phyloP scores from a whole-genome alignment of 2,329 filamentous ascomycete species.

The Aspergillus awamori region DNA sequence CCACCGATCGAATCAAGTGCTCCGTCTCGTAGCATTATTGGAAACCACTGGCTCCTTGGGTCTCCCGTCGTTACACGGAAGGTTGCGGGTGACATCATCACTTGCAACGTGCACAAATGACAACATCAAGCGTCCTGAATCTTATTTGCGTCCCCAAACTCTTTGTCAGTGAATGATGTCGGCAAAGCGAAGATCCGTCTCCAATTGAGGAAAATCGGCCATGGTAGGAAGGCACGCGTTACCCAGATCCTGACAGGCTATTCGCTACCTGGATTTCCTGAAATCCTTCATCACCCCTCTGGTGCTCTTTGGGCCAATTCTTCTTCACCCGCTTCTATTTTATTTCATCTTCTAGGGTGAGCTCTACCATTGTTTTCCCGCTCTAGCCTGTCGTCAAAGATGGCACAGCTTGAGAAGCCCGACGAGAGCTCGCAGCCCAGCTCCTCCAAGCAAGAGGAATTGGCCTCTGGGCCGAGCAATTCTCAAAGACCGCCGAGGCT shows the following conservation, averaged over 20 bases:
- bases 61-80: neutral
- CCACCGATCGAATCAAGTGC: neutral
- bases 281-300: neutral
- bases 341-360: too few relatives aligned
- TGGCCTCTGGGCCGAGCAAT: conserved; percentile 13
- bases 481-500: conserved; percentile 21
- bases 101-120: neutral
- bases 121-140: neutral
- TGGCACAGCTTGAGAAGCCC: conserved; percentile 15
- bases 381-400: conserved; percentile 4
- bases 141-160: neutral
- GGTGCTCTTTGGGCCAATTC: neutral
- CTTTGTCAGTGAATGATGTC: neutral
- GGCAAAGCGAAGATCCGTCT: neutral
- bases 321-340: neutral
- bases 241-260: neutral
- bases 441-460: conserved; percentile 19
- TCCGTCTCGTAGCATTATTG: neutral
- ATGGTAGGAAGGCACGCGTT: neutral
- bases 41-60: neutral
- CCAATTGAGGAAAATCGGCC: neutral
- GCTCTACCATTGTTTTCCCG: neutral
- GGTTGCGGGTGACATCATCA: conserved; percentile 1
- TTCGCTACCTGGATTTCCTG: neutral
- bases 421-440: conserved; percentile 15